phyloP scores from a whole-genome alignment of 208 protist genomes.

The Acanthamoeba castellanii region DNA sequence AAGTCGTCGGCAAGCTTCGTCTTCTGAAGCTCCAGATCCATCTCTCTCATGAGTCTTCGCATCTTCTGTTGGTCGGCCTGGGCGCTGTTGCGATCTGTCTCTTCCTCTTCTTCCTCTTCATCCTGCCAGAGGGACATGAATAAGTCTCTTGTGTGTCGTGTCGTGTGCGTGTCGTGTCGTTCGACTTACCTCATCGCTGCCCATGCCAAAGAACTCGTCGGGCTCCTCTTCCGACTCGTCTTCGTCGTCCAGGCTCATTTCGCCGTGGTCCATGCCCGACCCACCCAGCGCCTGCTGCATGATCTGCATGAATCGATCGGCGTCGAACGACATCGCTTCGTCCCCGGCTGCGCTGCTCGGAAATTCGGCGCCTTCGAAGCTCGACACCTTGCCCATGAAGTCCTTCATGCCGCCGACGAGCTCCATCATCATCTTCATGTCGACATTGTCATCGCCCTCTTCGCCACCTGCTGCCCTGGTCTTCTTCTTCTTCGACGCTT shows the following conservation, averaged over 20 bases:
- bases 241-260: background rate
- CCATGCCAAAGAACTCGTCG: slow-evolving; percentile 70
- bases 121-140: background rate
- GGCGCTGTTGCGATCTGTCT: background rate
- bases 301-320: slow-evolving; percentile 50
- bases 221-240: slow-evolving; percentile 65
- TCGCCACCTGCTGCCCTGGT: background rate
- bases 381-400: slow-evolving; percentile 61
- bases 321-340: slow-evolving; percentile 41
- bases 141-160: background rate
- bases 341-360: background rate
- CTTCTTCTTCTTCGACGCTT: background rate
- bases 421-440: slow-evolving; percentile 60
- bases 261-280: background rate
- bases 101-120: background rate
- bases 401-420: slow-evolving; percentile 61
- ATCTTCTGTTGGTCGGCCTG: background rate
- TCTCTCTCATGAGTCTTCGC: slow-evolving; percentile 24
- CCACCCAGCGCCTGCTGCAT: slow-evolving; percentile 63
- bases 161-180: background rate
- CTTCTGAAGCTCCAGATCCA: slow-evolving; percentile 43
- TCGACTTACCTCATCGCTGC: slow-evolving; percentile 14
- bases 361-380: slow-evolving; percentile 70
- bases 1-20: slow-evolving; percentile 69
- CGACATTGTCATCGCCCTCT: background rate